A percentile compares a stretch with the other conserved stretches of the same genome.
Conservation (phyloP, 2,329 filamentous ascomycete species). For the Achaetomium macrosporum region DNA sequence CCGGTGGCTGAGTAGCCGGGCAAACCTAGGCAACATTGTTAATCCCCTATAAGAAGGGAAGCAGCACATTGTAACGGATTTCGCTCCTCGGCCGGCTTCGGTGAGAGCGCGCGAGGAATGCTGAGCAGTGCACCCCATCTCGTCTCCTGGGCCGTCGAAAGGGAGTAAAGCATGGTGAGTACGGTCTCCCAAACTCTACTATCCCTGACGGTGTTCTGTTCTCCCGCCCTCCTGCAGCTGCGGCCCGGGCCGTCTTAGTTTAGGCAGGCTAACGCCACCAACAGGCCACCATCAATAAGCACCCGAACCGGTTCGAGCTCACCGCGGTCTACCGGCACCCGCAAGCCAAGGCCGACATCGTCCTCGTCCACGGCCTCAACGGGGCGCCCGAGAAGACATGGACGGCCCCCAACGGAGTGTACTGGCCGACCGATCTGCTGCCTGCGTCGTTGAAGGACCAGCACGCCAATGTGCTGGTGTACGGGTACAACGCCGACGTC, state of each 20-base stretch:
- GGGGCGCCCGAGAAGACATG: conserved; percentile 61
- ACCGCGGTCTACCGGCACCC: conserved; percentile 55
- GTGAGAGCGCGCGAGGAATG: conserved; percentile 6
- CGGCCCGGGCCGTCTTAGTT: conserved; percentile 7
- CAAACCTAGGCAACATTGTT: conserved; percentile 1
- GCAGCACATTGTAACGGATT: background rate
- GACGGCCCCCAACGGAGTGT: conserved; percentile 50
- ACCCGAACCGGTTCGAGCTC: conserved; percentile 51
- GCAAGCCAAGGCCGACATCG: conserved; percentile 56
- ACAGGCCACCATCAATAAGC: conserved; percentile 44
- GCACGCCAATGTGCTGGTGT: conserved; percentile 61
- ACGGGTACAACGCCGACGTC: conserved; percentile 68
- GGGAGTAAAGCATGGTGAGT: conserved; percentile 23
- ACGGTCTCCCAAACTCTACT: background rate
- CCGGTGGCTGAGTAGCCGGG: conserved; percentile 3
- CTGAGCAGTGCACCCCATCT: conserved; percentile 5
- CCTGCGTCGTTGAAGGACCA: conserved; percentile 51
- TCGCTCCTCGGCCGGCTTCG: background rate
- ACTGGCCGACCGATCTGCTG: conserved; percentile 65
- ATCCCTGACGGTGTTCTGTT: background rate
- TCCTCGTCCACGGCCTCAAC: conserved; percentile 67
- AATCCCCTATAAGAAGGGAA: conserved; percentile 10
- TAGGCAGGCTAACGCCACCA: background rate
- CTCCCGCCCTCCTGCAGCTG: background rate
- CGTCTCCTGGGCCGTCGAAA: conserved; percentile 4